Conservation (phyloP, 805 yeast genomes). For the Kluyveromyces wickerhamii region DNA sequence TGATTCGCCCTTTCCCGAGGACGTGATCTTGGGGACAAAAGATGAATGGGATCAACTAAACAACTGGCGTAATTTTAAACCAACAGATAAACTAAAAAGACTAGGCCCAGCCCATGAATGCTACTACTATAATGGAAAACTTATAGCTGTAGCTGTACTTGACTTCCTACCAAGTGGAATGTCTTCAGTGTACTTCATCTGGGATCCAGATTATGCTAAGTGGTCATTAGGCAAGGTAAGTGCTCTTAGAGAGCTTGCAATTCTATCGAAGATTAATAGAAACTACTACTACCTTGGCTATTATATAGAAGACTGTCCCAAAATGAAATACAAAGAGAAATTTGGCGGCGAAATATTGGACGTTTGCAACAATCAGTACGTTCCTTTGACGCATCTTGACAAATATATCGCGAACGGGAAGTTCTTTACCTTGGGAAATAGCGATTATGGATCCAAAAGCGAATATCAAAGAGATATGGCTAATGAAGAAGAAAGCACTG, state of each 20-base stretch:
- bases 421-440: slow-evolving; percentile 14
- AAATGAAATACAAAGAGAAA: slow-evolving; percentile 73
- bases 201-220: slow-evolving; percentile 73
- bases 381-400: slow-evolving; percentile 17
- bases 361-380: slow-evolving; percentile 38
- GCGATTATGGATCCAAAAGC: slow-evolving; percentile 5
- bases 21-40: slow-evolving; percentile 15
- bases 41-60: slow-evolving; percentile 24
- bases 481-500: not conserved
- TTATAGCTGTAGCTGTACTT: slow-evolving; percentile 68
- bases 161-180: slow-evolving; percentile 71
- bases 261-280: slow-evolving; percentile 35
- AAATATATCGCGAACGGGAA: slow-evolving; percentile 20
- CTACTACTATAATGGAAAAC: slow-evolving; percentile 53
- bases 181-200: slow-evolving; percentile 80
- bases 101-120: slow-evolving; percentile 73
- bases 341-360: slow-evolving; percentile 74
- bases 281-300: slow-evolving; percentile 69
- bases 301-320: slow-evolving; percentile 68
- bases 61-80: slow-evolving; percentile 31
- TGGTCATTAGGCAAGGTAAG: slow-evolving; percentile 71
- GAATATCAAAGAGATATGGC: slow-evolving; percentile 6
- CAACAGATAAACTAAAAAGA: slow-evolving; percentile 15
- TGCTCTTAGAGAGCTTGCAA: slow-evolving; percentile 59
- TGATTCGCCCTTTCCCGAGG: slow-evolving; percentile 47